These are phyloP conservation scores for Agrocybe chaxingu DNA, from an alignment of 768 basidiomycete species.

Conservation along the genomic window DNA sequence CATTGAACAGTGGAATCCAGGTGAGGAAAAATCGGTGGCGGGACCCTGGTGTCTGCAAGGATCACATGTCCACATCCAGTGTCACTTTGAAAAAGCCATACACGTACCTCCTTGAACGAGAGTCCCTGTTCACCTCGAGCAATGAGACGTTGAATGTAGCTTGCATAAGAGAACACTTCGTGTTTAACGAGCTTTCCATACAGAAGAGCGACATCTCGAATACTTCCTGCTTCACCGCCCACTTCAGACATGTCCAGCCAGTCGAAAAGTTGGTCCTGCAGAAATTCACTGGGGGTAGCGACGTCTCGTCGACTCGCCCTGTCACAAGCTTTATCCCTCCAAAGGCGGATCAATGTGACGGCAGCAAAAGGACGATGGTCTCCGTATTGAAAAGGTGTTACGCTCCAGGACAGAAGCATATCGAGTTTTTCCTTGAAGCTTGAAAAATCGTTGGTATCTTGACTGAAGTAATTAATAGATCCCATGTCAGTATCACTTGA, in stretches of 20 bases:
- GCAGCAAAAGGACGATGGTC: conserved; percentile 79
- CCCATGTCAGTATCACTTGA: conserved; percentile 60
- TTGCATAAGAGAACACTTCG: conserved; percentile 71
- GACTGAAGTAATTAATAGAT: conserved; percentile 55
- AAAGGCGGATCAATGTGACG: conserved; percentile 61
- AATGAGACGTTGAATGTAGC: conserved; percentile 77
- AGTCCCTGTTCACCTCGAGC: conserved; percentile 72
- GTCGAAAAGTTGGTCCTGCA: conserved; percentile 77
- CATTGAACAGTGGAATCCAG: conserved; percentile 68
- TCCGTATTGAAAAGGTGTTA: conserved; percentile 78
- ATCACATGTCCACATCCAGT: not conserved
- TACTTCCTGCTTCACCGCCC: conserved; percentile 52
- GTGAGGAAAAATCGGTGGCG: conserved; percentile 68
- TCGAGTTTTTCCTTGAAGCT: conserved; percentile 68
- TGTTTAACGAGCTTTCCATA: conserved; percentile 70
- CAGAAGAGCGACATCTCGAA: conserved; percentile 60
- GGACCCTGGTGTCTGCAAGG: conserved; percentile 41
- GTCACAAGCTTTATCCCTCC: conserved; percentile 59
- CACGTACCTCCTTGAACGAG: conserved; percentile 47
- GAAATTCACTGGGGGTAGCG: conserved; percentile 54
- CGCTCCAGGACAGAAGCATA: conserved; percentile 75
- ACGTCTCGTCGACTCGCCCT: conserved; percentile 61
- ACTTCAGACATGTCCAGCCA: conserved; percentile 74
- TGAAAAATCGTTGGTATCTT: conserved; percentile 33
- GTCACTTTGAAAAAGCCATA: not conserved